Conservation (phyloP, 108 stramenopile genomes). For the Parietichytrium sp. region DNA sequence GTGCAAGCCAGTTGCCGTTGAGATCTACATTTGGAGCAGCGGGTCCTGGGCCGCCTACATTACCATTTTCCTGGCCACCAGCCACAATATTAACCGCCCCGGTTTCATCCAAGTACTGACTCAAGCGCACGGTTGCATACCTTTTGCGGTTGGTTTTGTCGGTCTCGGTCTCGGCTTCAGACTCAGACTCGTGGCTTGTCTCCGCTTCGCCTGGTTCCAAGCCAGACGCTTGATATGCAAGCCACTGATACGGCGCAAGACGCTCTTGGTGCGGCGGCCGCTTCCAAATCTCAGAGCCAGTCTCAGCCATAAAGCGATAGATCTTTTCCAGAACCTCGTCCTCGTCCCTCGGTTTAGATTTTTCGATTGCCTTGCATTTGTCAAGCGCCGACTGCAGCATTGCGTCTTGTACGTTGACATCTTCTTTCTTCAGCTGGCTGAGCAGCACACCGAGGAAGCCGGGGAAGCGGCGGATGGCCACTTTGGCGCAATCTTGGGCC, state of each 20-base stretch:
- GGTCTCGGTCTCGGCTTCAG: not conserved
- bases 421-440: not conserved
- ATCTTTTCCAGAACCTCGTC: no score
- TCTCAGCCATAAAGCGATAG: not conserved
- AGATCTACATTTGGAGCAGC: not conserved
- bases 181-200: not conserved
- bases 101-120: not conserved
- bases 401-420: not conserved
- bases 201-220: no score
- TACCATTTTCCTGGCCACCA: not conserved
- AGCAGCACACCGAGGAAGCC: not conserved
- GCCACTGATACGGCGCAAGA: not conserved
- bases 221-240: slow-evolving; percentile 26
- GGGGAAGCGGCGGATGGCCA: not conserved
- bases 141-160: not conserved
- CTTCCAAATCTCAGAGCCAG: slow-evolving; percentile 6
- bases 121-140: slow-evolving; percentile 13
- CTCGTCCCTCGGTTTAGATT: no score
- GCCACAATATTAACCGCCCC: slow-evolving; percentile 19
- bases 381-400: slow-evolving; percentile 16
- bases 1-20: not conserved
- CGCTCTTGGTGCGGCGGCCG: not conserved
- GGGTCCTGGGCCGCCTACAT: not conserved
- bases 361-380: not conserved
- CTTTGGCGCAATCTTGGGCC: not conserved